Percentiles rank a stretch among this genome's conserved stretches.
phyloP scores from a whole-genome alignment of 441 rosid species.

The Euphorbia neoarborescens region DNA sequence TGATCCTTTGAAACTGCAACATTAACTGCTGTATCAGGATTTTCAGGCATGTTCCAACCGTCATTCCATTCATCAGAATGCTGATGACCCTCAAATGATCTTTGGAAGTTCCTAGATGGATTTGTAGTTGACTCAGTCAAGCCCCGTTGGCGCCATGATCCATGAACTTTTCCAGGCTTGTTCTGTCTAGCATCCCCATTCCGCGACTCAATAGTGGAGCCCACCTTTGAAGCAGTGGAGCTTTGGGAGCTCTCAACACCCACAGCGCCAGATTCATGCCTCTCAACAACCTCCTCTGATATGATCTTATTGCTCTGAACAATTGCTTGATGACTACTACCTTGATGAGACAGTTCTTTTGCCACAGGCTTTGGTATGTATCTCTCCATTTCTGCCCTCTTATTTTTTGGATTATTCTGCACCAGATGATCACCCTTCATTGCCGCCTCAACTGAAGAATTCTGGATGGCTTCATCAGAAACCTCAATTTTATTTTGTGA shows the following conservation, averaged over 20 bases:
- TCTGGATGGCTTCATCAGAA: slow-evolving; percentile 41
- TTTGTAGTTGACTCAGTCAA: slow-evolving; percentile 37
- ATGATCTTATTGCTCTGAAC: slow-evolving; percentile 25
- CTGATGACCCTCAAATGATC: slow-evolving; percentile 36
- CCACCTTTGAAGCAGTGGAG: slow-evolving; percentile 33
- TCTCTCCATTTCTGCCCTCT: slow-evolving; percentile 90
- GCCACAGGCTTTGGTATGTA: slow-evolving; percentile 84
- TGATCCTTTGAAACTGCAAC: slow-evolving; percentile 45
- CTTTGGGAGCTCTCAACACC: slow-evolving; percentile 35
- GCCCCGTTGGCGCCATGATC: slow-evolving; percentile 66
- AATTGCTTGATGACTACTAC: slow-evolving; percentile 33
- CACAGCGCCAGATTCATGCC: slow-evolving; percentile 30
- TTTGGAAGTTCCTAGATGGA: slow-evolving; percentile 31
- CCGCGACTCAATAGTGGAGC: slow-evolving; percentile 33
- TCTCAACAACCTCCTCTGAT: slow-evolving; percentile 33
- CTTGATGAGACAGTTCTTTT: slow-evolving; percentile 81
- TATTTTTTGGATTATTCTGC: slow-evolving; percentile 55
- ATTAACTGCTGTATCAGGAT: slow-evolving; percentile 26
- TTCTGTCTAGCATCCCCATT: slow-evolving; percentile 49
- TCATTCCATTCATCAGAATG: slow-evolving; percentile 44
- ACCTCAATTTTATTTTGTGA: slow-evolving; percentile 55
- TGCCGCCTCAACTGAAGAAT: slow-evolving; percentile 32
- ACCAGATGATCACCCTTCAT: slow-evolving; percentile 45
- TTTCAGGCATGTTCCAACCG: slow-evolving; percentile 50
- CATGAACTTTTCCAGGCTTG: slow-evolving; percentile 56